phyloP scores from a whole-genome alignment of 2,329 filamentous ascomycete genomes.

The Nemania abortiva region DNA sequence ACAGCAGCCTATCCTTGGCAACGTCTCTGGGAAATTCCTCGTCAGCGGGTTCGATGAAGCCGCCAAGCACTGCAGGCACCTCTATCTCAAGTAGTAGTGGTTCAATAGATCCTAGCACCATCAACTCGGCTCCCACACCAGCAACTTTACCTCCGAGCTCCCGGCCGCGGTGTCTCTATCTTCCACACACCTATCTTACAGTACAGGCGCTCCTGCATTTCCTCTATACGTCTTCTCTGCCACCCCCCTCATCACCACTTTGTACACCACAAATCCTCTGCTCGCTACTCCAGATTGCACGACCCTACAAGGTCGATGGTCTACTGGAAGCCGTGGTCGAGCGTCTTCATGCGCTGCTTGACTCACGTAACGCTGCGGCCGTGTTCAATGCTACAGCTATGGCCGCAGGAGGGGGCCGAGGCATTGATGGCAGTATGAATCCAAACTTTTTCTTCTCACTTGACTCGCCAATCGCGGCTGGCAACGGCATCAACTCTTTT shows the following conservation, averaged over 20 bases:
- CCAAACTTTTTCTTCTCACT: conserved; percentile 70
- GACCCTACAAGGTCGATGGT: conserved; percentile 93
- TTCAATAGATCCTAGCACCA: conserved; percentile 58
- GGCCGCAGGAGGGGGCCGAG: conserved; percentile 92
- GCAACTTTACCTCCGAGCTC: conserved; percentile 69
- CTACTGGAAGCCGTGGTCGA: conserved; percentile 93
- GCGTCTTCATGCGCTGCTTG: conserved; percentile 86
- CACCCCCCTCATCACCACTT: conserved; percentile 78
- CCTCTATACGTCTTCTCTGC: conserved; percentile 91
- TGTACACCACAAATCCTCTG: conserved; percentile 97
- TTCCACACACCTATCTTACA: conserved; percentile 92
- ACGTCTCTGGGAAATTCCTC: conserved; percentile 54
- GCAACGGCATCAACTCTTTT: conserved; percentile 44
- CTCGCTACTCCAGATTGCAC: conserved; percentile 90
- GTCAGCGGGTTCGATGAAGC: conserved; percentile 56
- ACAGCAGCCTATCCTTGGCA: conserved; percentile 61
- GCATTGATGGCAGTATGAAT: conserved; percentile 76
- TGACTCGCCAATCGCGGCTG: conserved; percentile 49
- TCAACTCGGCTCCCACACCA: conserved; percentile 70
- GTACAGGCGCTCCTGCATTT: conserved; percentile 92
- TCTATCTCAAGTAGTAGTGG: conserved; percentile 57
- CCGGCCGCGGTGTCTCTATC: conserved; percentile 87
- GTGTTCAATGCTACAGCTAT: conserved; percentile 99
- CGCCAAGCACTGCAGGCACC: conserved; percentile 60
- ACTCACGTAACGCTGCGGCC: conserved; percentile 93